Evolutionary conservation across 208 protist species (phyloP), one percentile per base, ranked within the genome.

Genomic region (Trypanosoma boissoni): DNA sequence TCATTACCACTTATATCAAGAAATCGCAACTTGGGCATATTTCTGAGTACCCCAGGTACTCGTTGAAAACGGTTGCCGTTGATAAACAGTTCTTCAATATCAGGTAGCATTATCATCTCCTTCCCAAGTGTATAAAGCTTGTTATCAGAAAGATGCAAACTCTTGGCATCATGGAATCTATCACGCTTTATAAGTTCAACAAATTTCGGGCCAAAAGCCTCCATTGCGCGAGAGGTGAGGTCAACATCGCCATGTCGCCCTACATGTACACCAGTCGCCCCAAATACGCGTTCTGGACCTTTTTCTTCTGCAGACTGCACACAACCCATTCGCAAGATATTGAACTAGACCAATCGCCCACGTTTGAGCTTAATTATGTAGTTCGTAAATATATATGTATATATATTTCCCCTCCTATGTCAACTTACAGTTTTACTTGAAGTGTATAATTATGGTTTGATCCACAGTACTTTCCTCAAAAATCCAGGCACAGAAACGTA

Each of bases 191-290:
- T 89, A 64, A 86, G 64, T 24, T 80, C 58, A 32, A 94, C 74
- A 39, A 86, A 80, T 8, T 77, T 66, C 14, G 62, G 57, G 0
- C 74, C 78, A 20, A 94, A 61, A 44, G 82, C 65, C 39, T 83
- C 72, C 18, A 94, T 66, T 14, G 81, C 80, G 20, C 88, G 78
- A 18, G 73, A 69, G 3, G 79, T 80, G 10, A 94, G 64, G 53
- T 94, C 82, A 3, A 90, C 84, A 53, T 94, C 90, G 42, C 88
- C 88, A 28, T 72, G 74, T 20, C 88, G 74, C 12, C 87, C 87
- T 32, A 94, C 81, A 57, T 94, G 87, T 1, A 94, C 71, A 32
- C 83, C 84, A 5, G 60, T 80, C 4, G 26, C 53, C 50, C 87
- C 87, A 67, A 94, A 91, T n/a, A 80, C 60, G 10, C 26, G 34